Percentiles rank a stretch among this genome's conserved stretches.
phyloP scores from a whole-genome alignment of 345 rosid species.

The Draba incana region DNA sequence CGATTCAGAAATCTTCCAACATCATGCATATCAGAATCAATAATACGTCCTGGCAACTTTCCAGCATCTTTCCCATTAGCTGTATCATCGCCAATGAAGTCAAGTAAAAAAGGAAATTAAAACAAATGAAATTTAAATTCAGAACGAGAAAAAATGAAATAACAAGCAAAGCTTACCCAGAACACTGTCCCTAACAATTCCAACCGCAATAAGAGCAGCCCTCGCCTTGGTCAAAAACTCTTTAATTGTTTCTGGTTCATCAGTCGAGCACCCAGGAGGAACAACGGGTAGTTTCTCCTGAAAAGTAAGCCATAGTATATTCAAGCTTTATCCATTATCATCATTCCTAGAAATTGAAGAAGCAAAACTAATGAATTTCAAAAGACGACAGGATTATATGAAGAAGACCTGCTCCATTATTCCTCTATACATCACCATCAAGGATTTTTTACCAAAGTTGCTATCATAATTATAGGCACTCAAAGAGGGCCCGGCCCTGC shows the following conservation, averaged over 20 bases:
- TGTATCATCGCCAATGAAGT: slow-evolving; percentile 41
- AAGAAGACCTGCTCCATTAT: slow-evolving; percentile 85
- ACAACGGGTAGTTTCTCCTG: slow-evolving; percentile 92
- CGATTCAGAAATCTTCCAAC: slow-evolving; percentile 96
- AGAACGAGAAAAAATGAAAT: slow-evolving; percentile 18
- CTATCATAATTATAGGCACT: slow-evolving; percentile 97
- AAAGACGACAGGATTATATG: slow-evolving; percentile 14
- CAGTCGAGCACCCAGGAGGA: slow-evolving; percentile 94
- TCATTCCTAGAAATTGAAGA: neutral
- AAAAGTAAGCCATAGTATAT: slow-evolving; percentile 42
- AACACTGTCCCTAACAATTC: slow-evolving; percentile 91
- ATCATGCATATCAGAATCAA: slow-evolving; percentile 99
- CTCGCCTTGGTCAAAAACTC: slow-evolving; percentile 84
- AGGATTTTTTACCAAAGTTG: slow-evolving; percentile 85
- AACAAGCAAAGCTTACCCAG: slow-evolving; percentile 53
- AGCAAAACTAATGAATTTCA: slow-evolving; percentile 24
- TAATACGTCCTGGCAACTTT: slow-evolving; percentile 87
- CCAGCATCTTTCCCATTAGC: slow-evolving; percentile 86
- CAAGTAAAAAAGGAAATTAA: slow-evolving; percentile 17
- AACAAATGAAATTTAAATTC: neutral
- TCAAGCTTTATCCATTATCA: slow-evolving; percentile 25
- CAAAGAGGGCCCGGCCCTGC: slow-evolving; percentile 95
- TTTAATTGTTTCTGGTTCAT: slow-evolving; percentile 76
- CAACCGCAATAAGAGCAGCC: slow-evolving; percentile 98
- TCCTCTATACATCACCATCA: slow-evolving; percentile 95